Base-by-base conservation (phyloP, 139 green algal genomes). In the Asterochloris sp. region DNA sequence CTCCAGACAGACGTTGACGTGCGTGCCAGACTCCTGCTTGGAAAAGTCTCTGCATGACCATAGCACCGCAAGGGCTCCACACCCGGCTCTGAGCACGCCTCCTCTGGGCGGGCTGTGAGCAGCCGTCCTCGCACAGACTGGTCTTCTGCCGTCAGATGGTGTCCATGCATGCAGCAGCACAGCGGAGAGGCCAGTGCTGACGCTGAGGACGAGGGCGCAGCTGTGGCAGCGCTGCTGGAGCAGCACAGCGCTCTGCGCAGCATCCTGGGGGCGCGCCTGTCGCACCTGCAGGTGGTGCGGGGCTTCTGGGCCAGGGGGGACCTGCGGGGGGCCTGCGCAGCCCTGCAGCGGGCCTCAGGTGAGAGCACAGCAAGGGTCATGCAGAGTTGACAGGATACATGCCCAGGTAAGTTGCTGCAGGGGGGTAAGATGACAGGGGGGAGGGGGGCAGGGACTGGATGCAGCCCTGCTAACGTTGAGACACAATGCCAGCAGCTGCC, bases 231-330 rank as follows among this genome's bases (percentile, higher is more conserved):
- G 67, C 76, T 82, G 76, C 24, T 54, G 12, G 27, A 80, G 16
- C 78, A 82, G 26, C 68, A 82, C 54, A 29, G 76, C 26, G 38
- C 73, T 62, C 24, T 68, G 79, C 24, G 64, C 38, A 74, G 26
- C 73, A 38, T 68, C 28, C 73, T 66, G 69, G 61, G 61, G 12
- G 69, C 62, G 61, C 26, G 67, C 69, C 73, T 69, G 76, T 24
- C 76, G 24, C 67, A 24, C 0, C 8, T 81, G 77, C 62, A 81
- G 28, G 17, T 89, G 8, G 86, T 87, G 14, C 76, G 73, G 13
- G 82, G 83, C 27, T 92, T 79, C 47, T 83, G 81, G 79, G 87
- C 63, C 60, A 77, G 78, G 13, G 81, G 85, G n/a, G 85, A 87
- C 68, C 19, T 85, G 12, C 62, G 82, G 16, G 85, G 84, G 12